Base-by-base conservation (phyloP, 441 rosid species). In the Populus trichocarpa region DNA sequence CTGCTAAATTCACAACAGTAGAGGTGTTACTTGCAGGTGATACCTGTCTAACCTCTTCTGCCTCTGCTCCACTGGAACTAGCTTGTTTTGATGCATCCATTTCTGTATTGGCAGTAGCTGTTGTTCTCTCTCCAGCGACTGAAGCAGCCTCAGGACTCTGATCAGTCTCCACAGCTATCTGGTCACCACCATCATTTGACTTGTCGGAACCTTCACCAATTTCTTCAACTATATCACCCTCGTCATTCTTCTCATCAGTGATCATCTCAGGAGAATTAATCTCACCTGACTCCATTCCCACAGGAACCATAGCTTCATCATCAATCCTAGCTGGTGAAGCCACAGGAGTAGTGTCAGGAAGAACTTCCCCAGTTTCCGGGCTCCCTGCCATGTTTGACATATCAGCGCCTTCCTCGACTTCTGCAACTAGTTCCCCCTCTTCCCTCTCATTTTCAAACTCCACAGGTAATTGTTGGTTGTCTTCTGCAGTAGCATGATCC, bases 401-500 rank as follows among this genome's bases (percentile, higher is more conserved):
- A 73, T 93, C 90, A 5, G 81, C 80, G 50, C 78, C 84, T 14
- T 88, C 97, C 35, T 92, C 97, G 6, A 76, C 86, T 80, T 94
- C 99, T 20, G 87, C 78, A 35, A 83, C 79, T 71, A 91, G 79
- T 83, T 97, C 99, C 74, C 98, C 98, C 81, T 97, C 99, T 87
- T 94, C 99, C 83, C 83, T 93, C 78, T 96, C 99, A 11, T 87
- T 85, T 64, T 88, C 92, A 70, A 79, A 78, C 50, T 90, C 98
- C 77, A 80, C 46, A 16, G 65, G 33, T 33, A 78, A 69, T 71
- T 86, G 89, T 77, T 81, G 89, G 78, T 81, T 83, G 36, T 88
- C 95, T 78, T 84, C 91, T 59, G 82, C 91, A 57, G 80, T 67
- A 76, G 78, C 72, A 72, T 78, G 91, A 77, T 87, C 94, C 82